Base-by-base conservation (phyloP, 257 asterid genomes). In the Solanum pennellii region DNA sequence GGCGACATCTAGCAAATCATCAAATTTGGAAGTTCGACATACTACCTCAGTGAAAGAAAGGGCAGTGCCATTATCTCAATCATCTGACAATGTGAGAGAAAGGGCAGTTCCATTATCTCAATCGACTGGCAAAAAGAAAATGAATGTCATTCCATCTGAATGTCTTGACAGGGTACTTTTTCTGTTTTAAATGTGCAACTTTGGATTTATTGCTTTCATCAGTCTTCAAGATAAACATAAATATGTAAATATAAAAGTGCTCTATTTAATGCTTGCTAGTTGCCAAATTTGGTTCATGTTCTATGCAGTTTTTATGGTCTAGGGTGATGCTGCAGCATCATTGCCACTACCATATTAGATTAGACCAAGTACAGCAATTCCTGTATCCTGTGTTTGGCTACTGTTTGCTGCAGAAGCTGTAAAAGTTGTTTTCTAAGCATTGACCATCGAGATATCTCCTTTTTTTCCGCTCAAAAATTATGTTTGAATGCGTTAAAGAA, bases 121-220 rank as follows among this genome's bases (percentile, higher is more conserved):
- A 84, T 52, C 72, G 87, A 91, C 90, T 88, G 92, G 86, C 84
- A 88, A 87, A 86, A 91, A 91, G 93, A 91, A 72, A 87, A 68
- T 90, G 47, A 68, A 86, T 87, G 94, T 93, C 75, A 86, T 93
- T 84, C 95, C 95, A 7, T 89, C 95, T 56, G 97, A 92, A 86
- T 91, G 89, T 94, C 91, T 93, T 83, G 92, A 93, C 79, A 94
- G 92, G 98, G 98, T 95, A 86, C 31, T 45, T 18, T 18, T 49
- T 82, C 85, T 82, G 44, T 82, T 82, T 18, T 31, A 29, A 49
- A 80, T 29, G 18, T 80, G 69, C 16, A 80, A 80, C 68, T 62
- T 47, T 47, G 85, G 29, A 80, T 33, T 49, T 80, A 47, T 27
- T 47, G 68, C 85, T 80, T 80, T 47, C 29, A 29, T 80, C 85